These are phyloP conservation scores for Marasmius tenuissimus DNA, from an alignment of 1,284 basidiomycete genomes.

Conservation along the genomic window DNA sequence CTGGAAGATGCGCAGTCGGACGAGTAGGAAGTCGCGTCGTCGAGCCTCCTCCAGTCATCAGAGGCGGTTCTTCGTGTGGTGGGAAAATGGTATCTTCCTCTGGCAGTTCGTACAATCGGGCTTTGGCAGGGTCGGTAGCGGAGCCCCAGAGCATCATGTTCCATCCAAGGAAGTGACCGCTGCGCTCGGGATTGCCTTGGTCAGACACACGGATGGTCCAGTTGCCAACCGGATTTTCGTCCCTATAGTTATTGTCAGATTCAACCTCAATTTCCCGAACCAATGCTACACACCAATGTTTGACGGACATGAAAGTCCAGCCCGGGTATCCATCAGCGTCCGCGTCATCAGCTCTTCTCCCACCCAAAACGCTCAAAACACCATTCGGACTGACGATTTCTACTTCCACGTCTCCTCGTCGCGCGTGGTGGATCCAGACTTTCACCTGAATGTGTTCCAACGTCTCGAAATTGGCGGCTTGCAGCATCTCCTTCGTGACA, in stretches of 20 bases:
- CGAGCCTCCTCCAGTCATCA: constrained; percentile 27
- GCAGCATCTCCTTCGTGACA: constrained; percentile 73
- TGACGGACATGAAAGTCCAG: constrained; percentile 98
- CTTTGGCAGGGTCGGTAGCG: constrained; percentile 71
- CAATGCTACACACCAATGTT: constrained; percentile 80
- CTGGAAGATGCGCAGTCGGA: constrained; percentile 87
- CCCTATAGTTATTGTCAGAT: constrained; percentile 55
- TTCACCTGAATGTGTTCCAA: constrained; percentile 93
- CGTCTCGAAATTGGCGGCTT: constrained; percentile 77
- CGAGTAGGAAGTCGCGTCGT: constrained; percentile 66
- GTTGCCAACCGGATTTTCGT: constrained; percentile 88
- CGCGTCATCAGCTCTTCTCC: constrained; percentile 69
- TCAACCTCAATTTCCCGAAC: not conserved
- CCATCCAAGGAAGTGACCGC: constrained; percentile 90
- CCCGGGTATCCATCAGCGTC: constrained; percentile 79
- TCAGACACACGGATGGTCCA: constrained; percentile 92
- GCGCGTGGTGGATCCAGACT: constrained; percentile 89
- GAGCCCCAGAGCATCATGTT: constrained; percentile 93
- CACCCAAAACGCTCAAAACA: constrained; percentile 83
- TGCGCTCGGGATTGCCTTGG: constrained; percentile 54
- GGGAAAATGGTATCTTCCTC: constrained; percentile 56
- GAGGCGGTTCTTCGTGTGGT: constrained; percentile 36
- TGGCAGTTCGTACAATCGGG: constrained; percentile 67
- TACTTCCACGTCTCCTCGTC: constrained; percentile 93
- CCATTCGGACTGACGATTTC: constrained; percentile 86